Conservation (phyloP, 164 flowering plant species). For the Annona squamosa region DNA sequence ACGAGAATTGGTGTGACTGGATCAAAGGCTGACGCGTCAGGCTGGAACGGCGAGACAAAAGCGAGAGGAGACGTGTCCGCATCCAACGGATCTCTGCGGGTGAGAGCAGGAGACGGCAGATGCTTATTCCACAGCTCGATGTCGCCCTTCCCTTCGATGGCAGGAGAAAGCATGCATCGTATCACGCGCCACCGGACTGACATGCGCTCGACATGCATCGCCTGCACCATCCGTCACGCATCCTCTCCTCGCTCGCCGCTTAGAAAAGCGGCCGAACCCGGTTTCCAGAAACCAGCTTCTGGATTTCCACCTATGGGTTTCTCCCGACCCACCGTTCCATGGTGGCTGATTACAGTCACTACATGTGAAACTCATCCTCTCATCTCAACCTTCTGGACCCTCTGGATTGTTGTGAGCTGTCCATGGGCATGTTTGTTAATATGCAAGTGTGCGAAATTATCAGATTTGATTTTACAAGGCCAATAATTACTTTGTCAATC, state of each 20-base stretch:
- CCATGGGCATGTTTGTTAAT: no score
- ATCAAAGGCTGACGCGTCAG: not conserved
- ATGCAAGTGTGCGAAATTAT: no score
- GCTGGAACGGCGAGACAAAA: not conserved
- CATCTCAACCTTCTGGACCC: no score
- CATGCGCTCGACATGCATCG: not conserved
- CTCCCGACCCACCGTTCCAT: not conserved
- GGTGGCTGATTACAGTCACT: no score
- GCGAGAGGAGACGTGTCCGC: not conserved
- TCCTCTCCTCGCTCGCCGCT: not conserved
- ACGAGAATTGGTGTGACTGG: not conserved
- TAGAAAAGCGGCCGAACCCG: not conserved
- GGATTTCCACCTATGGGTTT: not conserved
- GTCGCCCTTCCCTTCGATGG: not conserved
- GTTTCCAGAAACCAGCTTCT: not conserved
- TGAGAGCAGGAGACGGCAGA: not conserved
- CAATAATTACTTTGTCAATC: no score
- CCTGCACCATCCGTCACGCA: not conserved
- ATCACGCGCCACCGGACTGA: not conserved
- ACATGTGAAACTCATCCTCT: no score
- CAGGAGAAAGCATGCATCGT: not conserved
- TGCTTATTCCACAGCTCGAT: not conserved
- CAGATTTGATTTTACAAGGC: no score
- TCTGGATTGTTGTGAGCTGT: no score
- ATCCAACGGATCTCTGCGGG: not conserved